Evolutionary conservation across 2,329 filamentous ascomycete genomes (phyloP).

Genomic region (Fusarium sp.): DNA sequence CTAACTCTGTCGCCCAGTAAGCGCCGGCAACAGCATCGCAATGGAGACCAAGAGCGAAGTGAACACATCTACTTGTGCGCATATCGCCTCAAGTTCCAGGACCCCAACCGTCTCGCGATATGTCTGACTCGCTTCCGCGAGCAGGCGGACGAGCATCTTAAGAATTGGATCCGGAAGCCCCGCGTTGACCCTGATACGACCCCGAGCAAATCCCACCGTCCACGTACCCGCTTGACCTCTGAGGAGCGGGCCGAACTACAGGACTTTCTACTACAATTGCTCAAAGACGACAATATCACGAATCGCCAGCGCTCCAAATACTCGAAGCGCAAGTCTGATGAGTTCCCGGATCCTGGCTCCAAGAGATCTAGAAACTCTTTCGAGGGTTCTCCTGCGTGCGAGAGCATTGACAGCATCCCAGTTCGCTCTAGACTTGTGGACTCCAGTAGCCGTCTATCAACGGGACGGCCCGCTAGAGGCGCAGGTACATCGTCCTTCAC

Average conservation of each 20-base stretch:
- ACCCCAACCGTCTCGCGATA: constrained; percentile 23
- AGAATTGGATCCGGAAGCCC: constrained; percentile 34
- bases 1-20: constrained; percentile 40
- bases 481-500: constrained; percentile 19
- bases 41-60: constrained; percentile 36
- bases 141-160: constrained; percentile 28
- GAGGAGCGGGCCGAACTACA: constrained; percentile 42
- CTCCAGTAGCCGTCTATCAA: not conserved
- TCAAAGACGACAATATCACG: constrained; percentile 21
- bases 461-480: constrained; percentile 26
- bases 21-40: constrained; percentile 26
- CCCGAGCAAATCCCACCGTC: constrained; percentile 25
- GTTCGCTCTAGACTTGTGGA: constrained; percentile 31
- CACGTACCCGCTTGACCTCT: constrained; percentile 20
- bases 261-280: constrained; percentile 31
- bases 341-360: constrained; percentile 19
- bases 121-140: constrained; percentile 39
- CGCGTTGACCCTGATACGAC: constrained; percentile 34
- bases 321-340: constrained; percentile 39
- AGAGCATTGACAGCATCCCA: constrained; percentile 34
- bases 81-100: constrained; percentile 32
- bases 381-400: not conserved
- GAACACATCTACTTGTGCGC: constrained; percentile 39
- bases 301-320: constrained; percentile 12
- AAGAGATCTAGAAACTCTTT: constrained; percentile 31